These are phyloP conservation scores for Ajuga reptans DNA, from an alignment of 305 asterid genomes.

Conservation along the genomic window DNA sequence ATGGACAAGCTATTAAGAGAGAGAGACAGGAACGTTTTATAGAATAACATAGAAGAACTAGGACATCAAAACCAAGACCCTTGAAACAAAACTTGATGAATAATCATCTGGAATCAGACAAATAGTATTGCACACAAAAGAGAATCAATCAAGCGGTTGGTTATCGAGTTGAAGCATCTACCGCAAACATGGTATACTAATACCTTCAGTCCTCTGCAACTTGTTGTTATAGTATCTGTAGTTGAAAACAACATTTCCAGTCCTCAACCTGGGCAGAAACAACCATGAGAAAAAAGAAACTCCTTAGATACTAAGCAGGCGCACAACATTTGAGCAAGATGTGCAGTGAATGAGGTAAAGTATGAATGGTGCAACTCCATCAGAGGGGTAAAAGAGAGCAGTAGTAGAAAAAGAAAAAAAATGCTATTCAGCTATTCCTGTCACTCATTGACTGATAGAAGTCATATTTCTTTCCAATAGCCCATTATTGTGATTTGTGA, in stretches of 20 bases:
- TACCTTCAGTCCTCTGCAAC: constrained; percentile 98
- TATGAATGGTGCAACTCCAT: constrained; percentile 5
- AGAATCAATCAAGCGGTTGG: constrained; percentile 1
- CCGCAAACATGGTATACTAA: constrained; percentile 15
- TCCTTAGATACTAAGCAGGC: neutral
- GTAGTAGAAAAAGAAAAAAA: neutral
- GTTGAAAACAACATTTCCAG: constrained; percentile 94
- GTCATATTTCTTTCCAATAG: neutral
- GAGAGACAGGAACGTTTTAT: neutral
- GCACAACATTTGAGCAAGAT: too few relatives aligned
- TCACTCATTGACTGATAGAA: neutral
- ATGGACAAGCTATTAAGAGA: neutral
- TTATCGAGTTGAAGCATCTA: neutral
- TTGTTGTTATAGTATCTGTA: constrained; percentile 80
- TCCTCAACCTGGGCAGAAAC: constrained; percentile 70
- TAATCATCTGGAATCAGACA: neutral
- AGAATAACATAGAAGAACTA: neutral
- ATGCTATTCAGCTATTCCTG: neutral
- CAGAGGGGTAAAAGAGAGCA: neutral
- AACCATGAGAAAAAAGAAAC: constrained; percentile 24
- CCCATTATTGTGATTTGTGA: neutral
- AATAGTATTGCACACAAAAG: constrained; percentile 15
- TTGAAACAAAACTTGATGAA: neutral
- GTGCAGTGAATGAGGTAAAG: neutral
- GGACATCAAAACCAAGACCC: neutral